phyloP scores from a whole-genome alignment of 192 early-diverging fungal species.

The Coemansia sp. region DNA sequence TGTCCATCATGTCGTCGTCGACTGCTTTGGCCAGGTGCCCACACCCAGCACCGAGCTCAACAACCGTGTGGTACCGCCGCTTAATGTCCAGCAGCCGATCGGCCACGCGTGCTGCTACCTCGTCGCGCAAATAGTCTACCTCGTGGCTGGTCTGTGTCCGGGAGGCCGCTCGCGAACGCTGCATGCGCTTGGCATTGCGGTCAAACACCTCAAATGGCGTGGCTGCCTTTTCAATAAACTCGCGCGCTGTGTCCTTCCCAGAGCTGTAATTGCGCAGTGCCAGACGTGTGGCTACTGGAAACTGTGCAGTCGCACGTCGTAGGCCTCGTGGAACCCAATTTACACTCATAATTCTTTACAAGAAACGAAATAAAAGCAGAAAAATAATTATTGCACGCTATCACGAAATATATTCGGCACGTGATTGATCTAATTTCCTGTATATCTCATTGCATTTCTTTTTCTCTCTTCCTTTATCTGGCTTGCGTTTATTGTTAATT shows the following conservation, averaged over 20 bases:
- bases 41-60: conserved; percentile 86
- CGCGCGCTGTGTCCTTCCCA: conserved; percentile 46
- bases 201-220: conserved; percentile 73
- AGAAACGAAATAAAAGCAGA: too few species aligned
- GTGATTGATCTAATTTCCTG: not conserved
- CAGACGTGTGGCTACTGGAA: not conserved
- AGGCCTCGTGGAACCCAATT: not conserved
- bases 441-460: not conserved
- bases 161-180: conserved; percentile 73
- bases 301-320: not conserved
- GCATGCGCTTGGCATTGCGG: conserved; percentile 70
- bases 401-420: not conserved
- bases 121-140: conserved; percentile 91
- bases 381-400: too few species aligned
- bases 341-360: not conserved
- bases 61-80: conserved; percentile 76
- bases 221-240: conserved; percentile 41
- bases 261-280: conserved; percentile 11
- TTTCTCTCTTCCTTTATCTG: not conserved
- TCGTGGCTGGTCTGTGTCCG: conserved; percentile 60
- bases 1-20: conserved; percentile 78
- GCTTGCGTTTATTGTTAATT: not conserved
- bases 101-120: conserved; percentile 81
- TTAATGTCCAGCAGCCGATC: conserved; percentile 94
- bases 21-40: conserved; percentile 86